Conservation (phyloP, 768 basidiomycete species). For the Mycena epipterygia region DNA sequence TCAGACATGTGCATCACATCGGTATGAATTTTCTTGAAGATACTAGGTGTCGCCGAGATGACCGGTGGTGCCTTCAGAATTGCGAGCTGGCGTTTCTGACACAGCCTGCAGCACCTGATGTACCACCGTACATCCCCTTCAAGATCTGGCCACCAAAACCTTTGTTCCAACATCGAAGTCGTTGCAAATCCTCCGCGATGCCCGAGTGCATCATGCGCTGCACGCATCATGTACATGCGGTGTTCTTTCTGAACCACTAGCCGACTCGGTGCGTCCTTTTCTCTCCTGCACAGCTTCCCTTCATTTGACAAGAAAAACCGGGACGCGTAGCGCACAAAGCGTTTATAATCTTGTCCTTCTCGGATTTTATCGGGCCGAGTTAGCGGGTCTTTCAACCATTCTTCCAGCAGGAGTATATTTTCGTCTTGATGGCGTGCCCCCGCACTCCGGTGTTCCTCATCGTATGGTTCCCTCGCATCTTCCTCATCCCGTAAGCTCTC, state of each 20-base stretch:
- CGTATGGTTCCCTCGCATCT: constrained; percentile 7
- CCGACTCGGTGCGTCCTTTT: neutral
- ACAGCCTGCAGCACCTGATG: constrained; percentile 47
- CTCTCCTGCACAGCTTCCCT: constrained; percentile 12
- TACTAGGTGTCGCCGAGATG: constrained; percentile 38
- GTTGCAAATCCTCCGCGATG: constrained; percentile 35
- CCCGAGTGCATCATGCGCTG: constrained; percentile 36
- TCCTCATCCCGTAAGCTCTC: constrained; percentile 2
- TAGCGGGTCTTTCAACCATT: constrained; percentile 18
- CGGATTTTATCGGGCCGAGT: neutral
- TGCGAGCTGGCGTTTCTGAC: constrained; percentile 42
- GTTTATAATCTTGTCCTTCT: neutral
- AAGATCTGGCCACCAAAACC: constrained; percentile 42
- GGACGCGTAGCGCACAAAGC: constrained; percentile 6
- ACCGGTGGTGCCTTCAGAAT: constrained; percentile 45
- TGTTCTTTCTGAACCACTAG: constrained; percentile 21
- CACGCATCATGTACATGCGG: constrained; percentile 4
- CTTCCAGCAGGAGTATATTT: neutral
- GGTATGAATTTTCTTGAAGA: constrained; percentile 46
- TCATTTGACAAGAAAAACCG: constrained; percentile 5
- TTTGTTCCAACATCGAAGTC: constrained; percentile 4
- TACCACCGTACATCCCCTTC: constrained; percentile 47
- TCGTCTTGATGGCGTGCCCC: constrained; percentile 13
- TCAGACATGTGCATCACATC: constrained; percentile 47
- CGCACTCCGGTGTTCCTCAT: constrained; percentile 16